phyloP scores from a whole-genome alignment of 345 rosid genomes.

The Eucalyptus grandis region DNA sequence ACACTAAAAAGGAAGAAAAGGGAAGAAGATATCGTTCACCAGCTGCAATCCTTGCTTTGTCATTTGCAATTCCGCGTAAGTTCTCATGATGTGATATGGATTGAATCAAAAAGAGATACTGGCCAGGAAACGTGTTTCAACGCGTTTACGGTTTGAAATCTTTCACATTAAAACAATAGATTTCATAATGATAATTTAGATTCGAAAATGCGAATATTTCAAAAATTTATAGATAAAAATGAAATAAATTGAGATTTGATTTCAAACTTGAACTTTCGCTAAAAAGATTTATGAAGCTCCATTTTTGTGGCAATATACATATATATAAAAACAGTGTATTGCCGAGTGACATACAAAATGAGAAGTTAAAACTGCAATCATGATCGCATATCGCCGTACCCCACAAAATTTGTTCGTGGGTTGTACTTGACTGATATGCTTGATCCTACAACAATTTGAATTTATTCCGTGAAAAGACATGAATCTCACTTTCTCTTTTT shows the following conservation, averaged over 20 bases:
- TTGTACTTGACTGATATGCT: not conserved
- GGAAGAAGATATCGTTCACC: not conserved
- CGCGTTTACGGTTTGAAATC: not conserved
- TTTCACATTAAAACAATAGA: not conserved
- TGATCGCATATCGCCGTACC: not conserved
- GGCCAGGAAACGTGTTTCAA: not conserved
- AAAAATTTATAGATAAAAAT: not conserved
- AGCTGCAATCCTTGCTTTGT: not conserved
- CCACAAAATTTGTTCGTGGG: not conserved
- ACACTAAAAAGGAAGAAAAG: not conserved
- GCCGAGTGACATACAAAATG: accelerated
- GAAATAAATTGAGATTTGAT: not conserved
- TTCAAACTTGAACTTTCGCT: not conserved
- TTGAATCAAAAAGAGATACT: not conserved
- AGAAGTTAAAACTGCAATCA: not conserved
- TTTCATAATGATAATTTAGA: accelerated
- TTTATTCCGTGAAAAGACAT: not conserved
- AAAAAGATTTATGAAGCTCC: not conserved
- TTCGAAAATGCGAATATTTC: not conserved
- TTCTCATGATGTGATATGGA: not conserved
- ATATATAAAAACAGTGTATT: not conserved
- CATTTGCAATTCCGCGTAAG: not conserved
- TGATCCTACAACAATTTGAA: not conserved
- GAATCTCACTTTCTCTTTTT: not conserved
- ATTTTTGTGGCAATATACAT: not conserved